Evolutionary conservation across 1,139 yeast species (phyloP).

Genomic region (Kodamaea derodonti): DNA sequence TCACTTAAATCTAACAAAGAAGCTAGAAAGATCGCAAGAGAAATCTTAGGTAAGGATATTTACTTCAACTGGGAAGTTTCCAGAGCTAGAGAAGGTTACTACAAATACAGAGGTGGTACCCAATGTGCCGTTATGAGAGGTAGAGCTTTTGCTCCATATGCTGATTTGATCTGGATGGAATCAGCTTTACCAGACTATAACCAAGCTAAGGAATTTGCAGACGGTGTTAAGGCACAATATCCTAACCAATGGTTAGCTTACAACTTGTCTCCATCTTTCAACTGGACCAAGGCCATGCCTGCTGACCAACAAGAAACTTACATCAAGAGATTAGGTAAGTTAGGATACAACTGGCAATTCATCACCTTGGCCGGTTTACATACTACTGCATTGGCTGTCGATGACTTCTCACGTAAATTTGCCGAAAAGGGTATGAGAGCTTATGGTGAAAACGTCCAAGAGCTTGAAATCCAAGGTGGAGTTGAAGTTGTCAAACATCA

Average conservation of each 20-base stretch:
- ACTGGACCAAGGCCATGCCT: constrained; percentile 95
- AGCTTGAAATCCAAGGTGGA: constrained; percentile 81
- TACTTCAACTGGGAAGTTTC: constrained; percentile 96
- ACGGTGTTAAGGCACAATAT: constrained; percentile 74
- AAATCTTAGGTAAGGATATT: constrained; percentile 76
- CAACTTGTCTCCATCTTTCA: constrained; percentile 94
- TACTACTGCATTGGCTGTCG: constrained; percentile 90
- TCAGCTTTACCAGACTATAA: constrained; percentile 90
- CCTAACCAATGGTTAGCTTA: constrained; percentile 96
- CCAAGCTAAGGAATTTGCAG: constrained; percentile 94
- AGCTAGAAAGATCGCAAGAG: constrained; percentile 74
- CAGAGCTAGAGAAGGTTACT: constrained; percentile 96
- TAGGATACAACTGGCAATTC: constrained; percentile 97
- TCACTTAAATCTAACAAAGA: constrained; percentile 73
- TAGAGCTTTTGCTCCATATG: constrained; percentile 91
- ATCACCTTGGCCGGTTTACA: constrained; percentile 97
- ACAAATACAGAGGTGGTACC: constrained; percentile 94
- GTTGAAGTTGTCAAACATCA: constrained; percentile 98
- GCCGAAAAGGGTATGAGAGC: constrained; percentile 91
- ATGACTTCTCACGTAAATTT: constrained; percentile 77
- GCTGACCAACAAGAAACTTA: constrained; percentile 85
- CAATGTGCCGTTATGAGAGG: constrained; percentile 98
- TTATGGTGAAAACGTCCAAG: constrained; percentile 83
- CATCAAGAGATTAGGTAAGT: constrained; percentile 78
- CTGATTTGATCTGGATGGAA: constrained; percentile 98